phyloP scores from a whole-genome alignment of 129 eudicot genomes.

The Deinandra increscens region DNA sequence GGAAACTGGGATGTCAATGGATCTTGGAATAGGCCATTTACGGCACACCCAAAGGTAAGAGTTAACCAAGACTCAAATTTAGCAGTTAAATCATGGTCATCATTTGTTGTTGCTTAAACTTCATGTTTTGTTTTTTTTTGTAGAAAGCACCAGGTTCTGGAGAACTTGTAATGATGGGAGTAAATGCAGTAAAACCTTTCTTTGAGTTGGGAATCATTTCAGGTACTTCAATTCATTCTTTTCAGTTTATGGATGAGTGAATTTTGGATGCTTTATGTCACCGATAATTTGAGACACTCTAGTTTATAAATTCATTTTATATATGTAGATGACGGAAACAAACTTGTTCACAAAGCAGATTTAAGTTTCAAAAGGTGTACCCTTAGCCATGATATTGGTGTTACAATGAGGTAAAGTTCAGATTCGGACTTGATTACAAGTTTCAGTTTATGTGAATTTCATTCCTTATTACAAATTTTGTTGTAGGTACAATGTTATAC shows the following conservation, averaged over 20 bases:
- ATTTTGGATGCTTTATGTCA: no score
- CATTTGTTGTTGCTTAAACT: background rate
- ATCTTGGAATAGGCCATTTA: conserved; percentile 33
- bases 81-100: no score
- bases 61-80: background rate
- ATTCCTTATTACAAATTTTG: no score
- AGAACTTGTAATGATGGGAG: conserved; percentile 28
- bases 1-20: conserved; percentile 28
- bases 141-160: conserved; percentile 38
- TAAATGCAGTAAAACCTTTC: conserved; percentile 29
- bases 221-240: conserved; percentile 21
- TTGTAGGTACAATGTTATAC: conserved; percentile 65
- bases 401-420: conserved; percentile 53
- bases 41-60: conserved; percentile 39
- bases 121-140: conserved; percentile 1
- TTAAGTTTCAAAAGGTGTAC: conserved; percentile 48
- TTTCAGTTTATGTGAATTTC: background rate
- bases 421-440: background rate
- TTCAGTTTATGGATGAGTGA: no score
- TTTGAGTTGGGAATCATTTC: conserved; percentile 36
- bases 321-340: conserved; percentile 49
- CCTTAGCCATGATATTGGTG: conserved; percentile 73
- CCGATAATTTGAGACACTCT: no score
- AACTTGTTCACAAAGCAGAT: conserved; percentile 63
- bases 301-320: background rate